Base-by-base conservation (phyloP, 2,329 filamentous ascomycete species). In the Penicillium sclerotiorum region DNA sequence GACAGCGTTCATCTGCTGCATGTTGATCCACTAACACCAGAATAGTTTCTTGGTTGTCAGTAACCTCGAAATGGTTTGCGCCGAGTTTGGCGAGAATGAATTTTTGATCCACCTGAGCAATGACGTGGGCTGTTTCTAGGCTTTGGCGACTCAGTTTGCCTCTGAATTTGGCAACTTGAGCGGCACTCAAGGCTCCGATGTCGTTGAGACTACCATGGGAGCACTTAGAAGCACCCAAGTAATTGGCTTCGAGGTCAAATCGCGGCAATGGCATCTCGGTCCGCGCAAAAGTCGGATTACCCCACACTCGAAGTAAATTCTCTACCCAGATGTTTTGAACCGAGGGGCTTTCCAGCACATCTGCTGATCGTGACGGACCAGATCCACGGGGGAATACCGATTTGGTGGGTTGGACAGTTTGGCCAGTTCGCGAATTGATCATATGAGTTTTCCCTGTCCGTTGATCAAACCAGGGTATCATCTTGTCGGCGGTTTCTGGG, bases 21-120 rank as follows among this genome's bases (percentile, higher is more conserved):
- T 99, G 94, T 64, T 99, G 94, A 63, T 99, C 94, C 5, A 96
- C 80, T 32, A 96, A 76, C 0, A 95, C 79, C 4, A 97, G 73
- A 1, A 84, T 59, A 2, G 52, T 33, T 13, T 32, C 50, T 21
- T 37, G 45, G 7, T 36, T 28, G 36, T 9, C 15, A 28, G 9
- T 7, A 12, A 6, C 11, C 20, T 40, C 23, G 13, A 37, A n/a
- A 13, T 47, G 5, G 5, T 43, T 51, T 3, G 63, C 44, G 0
- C 70, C 66, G 42, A 89, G 72, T 54, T 82, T 87, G 18, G 85
- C 77, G 1, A 99, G 73, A 13, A 99, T 87, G 65, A 95, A 99
- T 67, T 99, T 99, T 12, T 76, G 79, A 66, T 97, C 93, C 1
- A 99, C 87, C 63, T 99, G 94, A 0, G 85, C 80, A 35, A 99